Conservation (phyloP, 768 basidiomycete species). For the Tylopilus felleus region DNA sequence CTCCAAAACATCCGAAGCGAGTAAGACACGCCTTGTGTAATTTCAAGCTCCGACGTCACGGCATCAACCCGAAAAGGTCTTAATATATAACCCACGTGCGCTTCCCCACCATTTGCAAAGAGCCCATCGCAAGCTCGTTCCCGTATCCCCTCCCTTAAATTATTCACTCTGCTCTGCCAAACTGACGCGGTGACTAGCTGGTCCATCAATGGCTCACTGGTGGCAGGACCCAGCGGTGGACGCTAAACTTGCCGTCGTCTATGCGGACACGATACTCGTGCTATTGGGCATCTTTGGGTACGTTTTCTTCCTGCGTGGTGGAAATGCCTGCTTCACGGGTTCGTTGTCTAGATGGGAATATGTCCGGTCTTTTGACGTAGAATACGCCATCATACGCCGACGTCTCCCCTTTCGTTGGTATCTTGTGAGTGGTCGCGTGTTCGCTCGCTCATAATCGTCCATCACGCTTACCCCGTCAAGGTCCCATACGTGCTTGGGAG, state of each 20-base stretch:
- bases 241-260: background rate
- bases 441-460: background rate
- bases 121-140: too few species aligned
- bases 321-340: background rate
- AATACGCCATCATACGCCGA: constrained; percentile 20
- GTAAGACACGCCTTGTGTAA: too few species aligned
- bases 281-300: constrained; percentile 21
- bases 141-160: background rate
- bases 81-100: background rate
- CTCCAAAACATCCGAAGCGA: too few species aligned
- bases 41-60: too few species aligned
- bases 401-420: constrained; percentile 24
- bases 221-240: constrained; percentile 16
- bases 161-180: background rate
- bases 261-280: constrained; percentile 7
- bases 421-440: constrained; percentile 15
- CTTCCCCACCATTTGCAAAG: too few species aligned
- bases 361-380: constrained; percentile 13
- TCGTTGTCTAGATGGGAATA: constrained; percentile 24
- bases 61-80: too few species aligned
- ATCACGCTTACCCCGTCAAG: background rate
- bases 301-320: background rate
- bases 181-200: background rate
- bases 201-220: constrained; percentile 14
- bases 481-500: constrained; percentile 27